Percentiles rank a stretch among this genome's conserved stretches.
Conservation (phyloP, 2,329 filamentous ascomycete genomes). For the Magnaporthiopsis incrustans region DNA sequence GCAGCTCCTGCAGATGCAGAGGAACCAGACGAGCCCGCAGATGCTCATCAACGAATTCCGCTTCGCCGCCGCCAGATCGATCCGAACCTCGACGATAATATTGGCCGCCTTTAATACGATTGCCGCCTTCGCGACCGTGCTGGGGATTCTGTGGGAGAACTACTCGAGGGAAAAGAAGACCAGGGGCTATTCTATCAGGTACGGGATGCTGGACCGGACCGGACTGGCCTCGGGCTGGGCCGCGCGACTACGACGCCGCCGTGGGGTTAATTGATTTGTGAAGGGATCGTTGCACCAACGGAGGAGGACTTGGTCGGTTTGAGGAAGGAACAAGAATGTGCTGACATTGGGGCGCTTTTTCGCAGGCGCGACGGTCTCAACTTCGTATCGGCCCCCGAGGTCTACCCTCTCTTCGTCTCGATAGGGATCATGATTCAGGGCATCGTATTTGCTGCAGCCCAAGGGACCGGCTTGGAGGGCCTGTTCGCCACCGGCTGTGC, state of each 20-base stretch:
- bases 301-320: background rate
- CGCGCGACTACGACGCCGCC: constrained; percentile 3
- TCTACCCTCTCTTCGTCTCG: constrained; percentile 49
- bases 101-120: constrained; percentile 53
- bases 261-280: background rate
- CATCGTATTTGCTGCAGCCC: constrained; percentile 47
- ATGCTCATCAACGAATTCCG: constrained; percentile 41
- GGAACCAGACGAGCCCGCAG: constrained; percentile 33
- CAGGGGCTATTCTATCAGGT: constrained; percentile 34
- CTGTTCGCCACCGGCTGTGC: constrained; percentile 45
- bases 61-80: constrained; percentile 46
- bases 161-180: constrained; percentile 37
- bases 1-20: constrained; percentile 14
- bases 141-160: constrained; percentile 49
- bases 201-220: constrained; percentile 5
- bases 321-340: background rate
- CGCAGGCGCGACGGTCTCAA: constrained; percentile 7
- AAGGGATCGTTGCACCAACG: background rate
- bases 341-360: constrained; percentile 1
- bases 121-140: constrained; percentile 46
- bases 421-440: constrained; percentile 51
- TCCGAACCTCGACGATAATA: constrained; percentile 54
- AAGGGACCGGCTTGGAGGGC: constrained; percentile 44
- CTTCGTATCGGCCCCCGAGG: constrained; percentile 38
- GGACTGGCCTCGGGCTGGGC: no score